Conservation (phyloP, 495 filamentous ascomycete species). For the Neurospora sp. region DNA sequence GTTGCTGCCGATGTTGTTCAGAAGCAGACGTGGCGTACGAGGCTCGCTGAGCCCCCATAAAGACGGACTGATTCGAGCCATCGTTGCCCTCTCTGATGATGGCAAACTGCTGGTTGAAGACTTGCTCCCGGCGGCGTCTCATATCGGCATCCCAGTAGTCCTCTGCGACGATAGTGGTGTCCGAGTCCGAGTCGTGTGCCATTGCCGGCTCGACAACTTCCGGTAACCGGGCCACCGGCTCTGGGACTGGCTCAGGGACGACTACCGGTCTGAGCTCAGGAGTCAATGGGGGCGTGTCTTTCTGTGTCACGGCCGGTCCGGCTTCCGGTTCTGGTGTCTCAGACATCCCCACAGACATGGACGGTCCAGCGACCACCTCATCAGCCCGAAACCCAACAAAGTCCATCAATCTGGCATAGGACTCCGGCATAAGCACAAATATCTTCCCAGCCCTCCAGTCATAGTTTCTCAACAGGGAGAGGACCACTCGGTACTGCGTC, state of each 20-base stretch:
- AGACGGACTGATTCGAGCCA: neutral
- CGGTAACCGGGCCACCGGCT: neutral
- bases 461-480: neutral
- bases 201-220: neutral
- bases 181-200: neutral
- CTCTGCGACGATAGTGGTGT: neutral
- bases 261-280: neutral
- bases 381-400: neutral
- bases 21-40: neutral
- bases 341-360: neutral
- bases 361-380: neutral
- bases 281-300: neutral
- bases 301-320: neutral
- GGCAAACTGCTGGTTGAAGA: neutral
- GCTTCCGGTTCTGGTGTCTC: neutral
- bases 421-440: neutral
- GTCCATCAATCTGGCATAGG: neutral
- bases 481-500: neutral
- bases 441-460: neutral
- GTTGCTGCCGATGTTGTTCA: neutral
- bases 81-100: neutral
- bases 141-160: neutral
- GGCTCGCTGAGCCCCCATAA: neutral
- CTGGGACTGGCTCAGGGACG: neutral
- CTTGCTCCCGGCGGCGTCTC: neutral